Evolutionary conservation across 2,329 filamentous ascomycete genomes (phyloP), one percentile per base, ranked within the genome.

Genomic region (Trichoderma sp.): DNA sequence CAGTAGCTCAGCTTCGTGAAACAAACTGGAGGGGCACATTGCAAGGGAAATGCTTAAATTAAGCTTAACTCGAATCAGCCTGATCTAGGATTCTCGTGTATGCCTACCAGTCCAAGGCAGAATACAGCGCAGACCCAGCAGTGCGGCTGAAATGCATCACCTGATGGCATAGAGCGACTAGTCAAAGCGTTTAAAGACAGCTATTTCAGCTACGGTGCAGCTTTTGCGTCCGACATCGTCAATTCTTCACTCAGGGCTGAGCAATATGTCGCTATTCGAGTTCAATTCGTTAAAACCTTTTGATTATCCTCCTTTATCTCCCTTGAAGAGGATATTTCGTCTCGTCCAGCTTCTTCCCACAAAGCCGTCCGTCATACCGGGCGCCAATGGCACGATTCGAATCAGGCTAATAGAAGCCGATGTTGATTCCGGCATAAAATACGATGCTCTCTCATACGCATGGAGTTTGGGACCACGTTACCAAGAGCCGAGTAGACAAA

Each of bases 381-480:
- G 71, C 52, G 67, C 72, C 6, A 53, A 70, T 24, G 72, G 74
- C 10, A 77, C 73, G 1, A 11, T 76, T 5, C 75, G 75, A 4
- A 72, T 79, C 29, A 69, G 77, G 24, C 69, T 79, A 33, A n/a
- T 76, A 33, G 74, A 77, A 49, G 70, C 57, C 5, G 70, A 73
- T 58, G 64, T 74, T 19, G 73, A 72, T 52, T 69, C 53, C 3
- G 53, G 52, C 10, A 37, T 63, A 6, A 24, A 60, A 6, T 79
- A 77, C 55, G 75, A 78, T 47, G 73, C 77, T 16, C 73, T 79
- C 16, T 79, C 77, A 3, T 79, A 79, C 52, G 71, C 71, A 4
- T 79, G 77, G 77, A 73, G 71, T n/a, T 11, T 65, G 35, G 70
- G 69, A 5, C 70, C 73, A 2, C 37, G 57, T 0, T 14, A 56